Base-by-base conservation (phyloP, 306 rosid genomes). In the Ammopiptanthus mongolicus region DNA sequence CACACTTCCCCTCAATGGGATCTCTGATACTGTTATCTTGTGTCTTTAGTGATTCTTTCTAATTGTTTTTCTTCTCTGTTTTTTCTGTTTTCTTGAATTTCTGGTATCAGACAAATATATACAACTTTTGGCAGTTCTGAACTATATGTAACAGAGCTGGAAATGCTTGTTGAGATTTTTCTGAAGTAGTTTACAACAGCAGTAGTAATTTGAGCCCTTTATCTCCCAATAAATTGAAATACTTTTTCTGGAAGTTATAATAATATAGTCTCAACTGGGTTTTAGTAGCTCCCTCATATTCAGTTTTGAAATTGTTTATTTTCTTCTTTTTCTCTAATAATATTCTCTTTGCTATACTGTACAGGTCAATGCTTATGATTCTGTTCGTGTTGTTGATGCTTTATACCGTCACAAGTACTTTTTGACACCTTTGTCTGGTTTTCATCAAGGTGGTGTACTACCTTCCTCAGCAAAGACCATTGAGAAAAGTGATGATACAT, bases 301-400 rank as follows among this genome's bases (percentile, higher is more conserved):
- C 33, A 65, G 70, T 73, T 80, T 80, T 6, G 6, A 60, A 53
- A 17, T 63, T 23, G 36, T 65, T 39, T 51, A 28, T 76, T 44
- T 47, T 53, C 50, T 46, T 8, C 36, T 68, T 47, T 37, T 80
- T 29, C n/a, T 44, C 10, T 47, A 60, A 36, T 23, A 59, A 61
- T 62, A 28, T 63, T 42, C 17, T 78, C 52, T 58, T 23, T 64
- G 10, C 34, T 81, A n/a, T 69, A 17, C 41, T 81, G 13, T 69
- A 19, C 89, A 95, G 97, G 99, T 92, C 75, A 90, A 91, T 87
- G 96, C 92, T 71, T 95, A 86, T 84, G 88, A 86, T 80, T 80
- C 88, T 71, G 84, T 87, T 17, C 91, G 89, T 33, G 75, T 88
- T 52, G 90, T 95, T 36, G 97, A 95, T 89, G 86, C 84, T 65